Percentiles rank a stretch among this genome's conserved stretches.
Conservation (phyloP, 179 eudicot species). For the Silene vulgaris region DNA sequence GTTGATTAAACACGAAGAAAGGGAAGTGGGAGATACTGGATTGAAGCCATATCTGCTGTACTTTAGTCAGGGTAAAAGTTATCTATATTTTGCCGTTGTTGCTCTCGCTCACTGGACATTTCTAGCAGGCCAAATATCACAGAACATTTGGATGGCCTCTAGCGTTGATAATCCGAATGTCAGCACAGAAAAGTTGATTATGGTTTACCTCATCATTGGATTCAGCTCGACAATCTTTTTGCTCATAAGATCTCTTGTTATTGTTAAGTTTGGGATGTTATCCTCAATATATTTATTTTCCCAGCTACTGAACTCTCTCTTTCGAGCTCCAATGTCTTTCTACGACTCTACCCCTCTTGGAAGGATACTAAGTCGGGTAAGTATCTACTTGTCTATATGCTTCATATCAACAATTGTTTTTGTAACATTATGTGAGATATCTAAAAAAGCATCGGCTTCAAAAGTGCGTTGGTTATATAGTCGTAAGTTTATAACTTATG, state of each 20-base stretch:
- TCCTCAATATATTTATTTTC: conserved; percentile 62
- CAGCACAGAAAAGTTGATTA: conserved; percentile 44
- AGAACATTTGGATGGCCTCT: conserved; percentile 81
- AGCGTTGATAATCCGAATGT: conserved; percentile 52
- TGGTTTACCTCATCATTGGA: conserved; percentile 62
- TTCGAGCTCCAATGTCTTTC: conserved; percentile 69
- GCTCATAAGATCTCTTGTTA: conserved; percentile 41
- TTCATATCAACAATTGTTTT: not conserved
- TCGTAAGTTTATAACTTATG: not conserved
- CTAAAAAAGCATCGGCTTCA: not conserved
- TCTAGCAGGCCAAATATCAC: conserved; percentile 43
- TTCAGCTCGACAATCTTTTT: conserved; percentile 35
- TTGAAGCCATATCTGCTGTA: conserved; percentile 55
- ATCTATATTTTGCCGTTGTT: conserved; percentile 43
- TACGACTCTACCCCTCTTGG: conserved; percentile 74
- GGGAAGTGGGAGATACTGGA: conserved; percentile 69
- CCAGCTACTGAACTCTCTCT: conserved; percentile 55
- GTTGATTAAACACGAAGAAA: conserved; percentile 68
- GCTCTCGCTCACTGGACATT: conserved; percentile 41
- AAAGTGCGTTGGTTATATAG: not conserved
- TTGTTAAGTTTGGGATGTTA: conserved; percentile 49
- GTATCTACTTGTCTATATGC: conserved; percentile 1
- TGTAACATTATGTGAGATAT: not conserved
- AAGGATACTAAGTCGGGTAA: conserved; percentile 61
- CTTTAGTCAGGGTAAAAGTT: conserved; percentile 55